Evolutionary conservation across 2,329 filamentous ascomycete genomes (phyloP).

Genomic region (Ophiostoma sp.): DNA sequence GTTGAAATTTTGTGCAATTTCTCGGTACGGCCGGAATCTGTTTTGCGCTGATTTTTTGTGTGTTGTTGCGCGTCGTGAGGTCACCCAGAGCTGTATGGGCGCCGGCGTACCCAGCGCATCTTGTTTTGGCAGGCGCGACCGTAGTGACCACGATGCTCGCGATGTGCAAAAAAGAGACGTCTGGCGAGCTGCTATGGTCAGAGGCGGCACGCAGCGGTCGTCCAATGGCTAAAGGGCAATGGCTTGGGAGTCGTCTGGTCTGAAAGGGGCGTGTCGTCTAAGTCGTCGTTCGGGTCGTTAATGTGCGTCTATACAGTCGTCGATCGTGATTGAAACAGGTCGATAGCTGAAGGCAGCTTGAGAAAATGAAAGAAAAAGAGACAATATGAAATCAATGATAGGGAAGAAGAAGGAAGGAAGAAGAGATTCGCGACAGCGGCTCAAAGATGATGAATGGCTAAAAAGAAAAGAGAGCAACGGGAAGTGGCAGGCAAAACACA

Average conservation of each 20-base stretch:
- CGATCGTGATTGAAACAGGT: neutral
- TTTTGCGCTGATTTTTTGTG: neutral
- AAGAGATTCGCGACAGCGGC: neutral
- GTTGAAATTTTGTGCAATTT: neutral
- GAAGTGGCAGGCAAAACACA: conserved; percentile 6
- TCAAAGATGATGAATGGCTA: conserved; percentile 5
- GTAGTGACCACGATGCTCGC: neutral
- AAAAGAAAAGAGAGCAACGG: neutral
- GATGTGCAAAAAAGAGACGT: neutral
- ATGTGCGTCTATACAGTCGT: neutral
- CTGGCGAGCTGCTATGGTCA: too few species aligned
- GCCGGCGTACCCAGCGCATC: neutral
- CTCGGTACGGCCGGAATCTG: neutral
- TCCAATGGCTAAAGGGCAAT: neutral
- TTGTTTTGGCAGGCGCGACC: conserved; percentile 4
- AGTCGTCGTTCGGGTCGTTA: neutral
- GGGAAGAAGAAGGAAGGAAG: neutral
- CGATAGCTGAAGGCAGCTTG: neutral
- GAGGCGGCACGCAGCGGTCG: neutral
- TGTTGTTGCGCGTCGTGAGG: neutral
- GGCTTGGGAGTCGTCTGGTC: neutral
- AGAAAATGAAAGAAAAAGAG: neutral
- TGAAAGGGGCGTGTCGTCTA: neutral
- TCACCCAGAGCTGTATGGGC: neutral
- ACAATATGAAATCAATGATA: neutral